These are phyloP conservation scores for Neurospora tetraspora DNA, from an alignment of 495 filamentous ascomycete species.

Conservation along the genomic window DNA sequence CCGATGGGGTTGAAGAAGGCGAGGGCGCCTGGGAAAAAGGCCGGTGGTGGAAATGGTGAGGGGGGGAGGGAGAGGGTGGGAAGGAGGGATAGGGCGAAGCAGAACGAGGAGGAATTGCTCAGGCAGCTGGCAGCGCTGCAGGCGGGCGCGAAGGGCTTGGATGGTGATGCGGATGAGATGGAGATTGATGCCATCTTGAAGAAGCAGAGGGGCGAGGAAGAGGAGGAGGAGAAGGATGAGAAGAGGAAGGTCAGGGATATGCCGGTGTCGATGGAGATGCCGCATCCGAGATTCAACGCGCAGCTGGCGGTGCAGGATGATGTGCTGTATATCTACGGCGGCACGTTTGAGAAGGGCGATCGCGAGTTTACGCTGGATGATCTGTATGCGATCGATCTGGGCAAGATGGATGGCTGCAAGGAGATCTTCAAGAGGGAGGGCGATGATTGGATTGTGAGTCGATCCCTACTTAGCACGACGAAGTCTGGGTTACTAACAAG, in stretches of 20 bases:
- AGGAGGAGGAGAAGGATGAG: constrained; percentile 35
- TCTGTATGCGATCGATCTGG: constrained; percentile 82
- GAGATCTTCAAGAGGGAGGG: constrained; percentile 77
- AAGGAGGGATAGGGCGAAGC: constrained; percentile 61
- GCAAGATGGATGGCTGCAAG: constrained; percentile 83
- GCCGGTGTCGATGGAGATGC: constrained; percentile 61
- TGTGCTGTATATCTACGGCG: constrained; percentile 83
- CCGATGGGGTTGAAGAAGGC: constrained; percentile 66
- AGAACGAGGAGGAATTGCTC: constrained; percentile 82
- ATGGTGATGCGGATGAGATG: constrained; percentile 42
- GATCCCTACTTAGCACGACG: neutral
- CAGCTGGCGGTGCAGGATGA: constrained; percentile 87
- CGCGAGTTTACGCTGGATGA: constrained; percentile 92
- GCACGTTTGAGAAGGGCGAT: constrained; percentile 90
- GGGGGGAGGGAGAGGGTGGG: constrained; percentile 43
- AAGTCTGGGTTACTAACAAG: constrained; percentile 13
- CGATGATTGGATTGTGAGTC: constrained; percentile 68
- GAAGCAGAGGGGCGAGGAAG: constrained; percentile 9
- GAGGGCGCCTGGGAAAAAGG: constrained; percentile 47
- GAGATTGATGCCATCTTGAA: constrained; percentile 31
- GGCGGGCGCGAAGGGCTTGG: constrained; percentile 21
- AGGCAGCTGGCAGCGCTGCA: constrained; percentile 74
- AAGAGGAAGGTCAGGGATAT: constrained; percentile 42
- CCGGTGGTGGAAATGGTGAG: constrained; percentile 18
- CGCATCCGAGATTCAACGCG: constrained; percentile 80